Base-by-base conservation (phyloP, 306 rosid species). In the Dryas octopetala region DNA sequence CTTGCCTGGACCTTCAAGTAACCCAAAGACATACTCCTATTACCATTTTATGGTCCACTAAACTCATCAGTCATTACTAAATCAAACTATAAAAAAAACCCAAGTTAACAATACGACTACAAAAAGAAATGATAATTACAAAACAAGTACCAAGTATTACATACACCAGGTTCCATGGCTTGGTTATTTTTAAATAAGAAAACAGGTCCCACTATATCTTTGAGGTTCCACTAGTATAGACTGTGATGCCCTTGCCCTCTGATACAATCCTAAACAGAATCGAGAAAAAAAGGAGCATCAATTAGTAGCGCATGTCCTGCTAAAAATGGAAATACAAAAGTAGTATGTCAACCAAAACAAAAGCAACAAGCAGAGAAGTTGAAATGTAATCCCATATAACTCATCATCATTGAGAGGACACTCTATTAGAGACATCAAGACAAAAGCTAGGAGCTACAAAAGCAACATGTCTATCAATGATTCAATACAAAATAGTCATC, bases 241-340 rank as follows among this genome's bases (percentile, higher is more conserved):
- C 49, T 64, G 68, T 65, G 80, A 65, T 74, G 76, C 83, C 71
- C 68, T 13, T 0, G 48, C 46, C 73, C 72, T 74, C n/a, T n/a
- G 70, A 66, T 75, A 78, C 76, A 85, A 59, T 74, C 79, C 86
- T 88, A 81, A 49, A 78, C 64, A 58, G 23, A 16, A 78, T 47
- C 66, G n/a, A 73, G 26, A 3, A 75, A 13, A 51, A 77, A 52
- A 67, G 57, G 2, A 53, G 76, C 28, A 82, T 65, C 62, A 44
- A 72, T 79, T 44, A 53, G 55, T 43, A 78, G 47, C 44, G 19
- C 23, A 64, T 66, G 43, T 47, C 54, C 1, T 2, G 7, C 44
- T 5, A 13, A 75, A 55, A 58, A 40, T 5, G 10, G 71, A 19
- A n/a, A 40, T 8, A 45, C 43, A 43, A n/a, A 8, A n/a, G 26